Evolutionary conservation across 164 flowering plant genomes (phyloP).

Genomic region (Pachysandra terminalis): DNA sequence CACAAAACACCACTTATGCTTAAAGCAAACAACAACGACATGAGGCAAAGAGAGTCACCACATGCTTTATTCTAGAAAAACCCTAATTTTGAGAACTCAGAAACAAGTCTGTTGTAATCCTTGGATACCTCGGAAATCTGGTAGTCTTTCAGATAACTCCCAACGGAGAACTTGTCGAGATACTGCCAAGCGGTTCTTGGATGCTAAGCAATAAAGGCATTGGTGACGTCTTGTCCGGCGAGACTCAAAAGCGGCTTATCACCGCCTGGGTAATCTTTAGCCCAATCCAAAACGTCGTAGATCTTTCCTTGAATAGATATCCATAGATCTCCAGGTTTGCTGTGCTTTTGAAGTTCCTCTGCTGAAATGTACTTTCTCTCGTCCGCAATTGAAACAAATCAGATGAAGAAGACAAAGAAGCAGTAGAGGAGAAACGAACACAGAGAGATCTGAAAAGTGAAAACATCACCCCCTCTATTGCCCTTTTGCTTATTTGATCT

Average conservation of each 20-base stretch:
- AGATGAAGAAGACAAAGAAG: neutral
- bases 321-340: no score
- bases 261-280: constrained; percentile 72
- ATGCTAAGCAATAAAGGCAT: constrained; percentile 74
- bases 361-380: constrained; percentile 49
- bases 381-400: constrained; percentile 19
- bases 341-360: constrained; percentile 54
- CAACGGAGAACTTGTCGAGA: constrained; percentile 57
- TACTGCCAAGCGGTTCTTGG: no score
- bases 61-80: constrained; percentile 73
- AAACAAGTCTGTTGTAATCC: no score
- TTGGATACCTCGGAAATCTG: no score
- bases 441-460: no score
- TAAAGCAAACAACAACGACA: constrained; percentile 22
- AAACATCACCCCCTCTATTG: no score
- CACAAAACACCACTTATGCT: no score
- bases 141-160: constrained; percentile 41
- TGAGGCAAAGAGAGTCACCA: constrained; percentile 19
- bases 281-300: constrained; percentile 70
- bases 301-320: no score
- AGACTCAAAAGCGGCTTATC: constrained; percentile 51
- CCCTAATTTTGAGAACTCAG: no score
- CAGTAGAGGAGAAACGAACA: no score
- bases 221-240: constrained; percentile 78
- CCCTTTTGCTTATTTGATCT: no score